Evolutionary conservation across 495 filamentous ascomycete genomes (phyloP).

Genomic region (Penicillium cataractarum): DNA sequence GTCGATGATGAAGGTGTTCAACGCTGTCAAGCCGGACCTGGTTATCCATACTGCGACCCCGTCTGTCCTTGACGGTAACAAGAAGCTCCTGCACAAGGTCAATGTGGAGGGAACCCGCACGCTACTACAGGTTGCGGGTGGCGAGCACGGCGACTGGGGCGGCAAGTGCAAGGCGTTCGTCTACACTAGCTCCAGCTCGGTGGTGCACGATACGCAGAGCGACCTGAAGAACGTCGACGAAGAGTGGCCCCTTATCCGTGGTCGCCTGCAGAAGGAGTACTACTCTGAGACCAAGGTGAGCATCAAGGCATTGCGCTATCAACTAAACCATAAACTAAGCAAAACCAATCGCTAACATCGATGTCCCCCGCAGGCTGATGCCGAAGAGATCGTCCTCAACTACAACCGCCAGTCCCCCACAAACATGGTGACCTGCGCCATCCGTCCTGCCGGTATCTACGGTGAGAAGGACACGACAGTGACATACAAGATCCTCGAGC

Average conservation of each 20-base stretch:
- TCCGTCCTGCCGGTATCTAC: conserved; percentile 89
- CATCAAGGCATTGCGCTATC: not conserved
- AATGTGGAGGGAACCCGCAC: conserved; percentile 89
- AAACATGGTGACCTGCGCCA: conserved; percentile 71
- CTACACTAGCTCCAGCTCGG: conserved; percentile 88
- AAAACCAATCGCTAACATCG: conserved; percentile 9
- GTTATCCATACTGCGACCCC: conserved; percentile 96
- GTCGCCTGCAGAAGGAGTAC: conserved; percentile 76
- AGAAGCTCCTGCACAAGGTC: conserved; percentile 63
- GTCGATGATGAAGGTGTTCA: conserved; percentile 66
- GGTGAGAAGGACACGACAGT: conserved; percentile 85
- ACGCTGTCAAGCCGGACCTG: conserved; percentile 74
- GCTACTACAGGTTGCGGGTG: conserved; percentile 73
- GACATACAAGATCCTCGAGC: conserved; percentile 58
- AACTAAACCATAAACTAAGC: not conserved
- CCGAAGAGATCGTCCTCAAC: conserved; percentile 80
- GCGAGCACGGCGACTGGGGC: conserved; percentile 57
- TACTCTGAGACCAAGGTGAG: conserved; percentile 86
- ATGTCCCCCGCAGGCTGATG: conserved; percentile 64
- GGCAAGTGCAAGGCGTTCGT: conserved; percentile 86
- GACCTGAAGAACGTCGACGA: conserved; percentile 92
- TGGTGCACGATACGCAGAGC: conserved; percentile 77
- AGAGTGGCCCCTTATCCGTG: conserved; percentile 76
- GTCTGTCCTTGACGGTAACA: conserved; percentile 53
- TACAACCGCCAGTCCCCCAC: conserved; percentile 75